Percentiles rank a stretch among this genome's conserved stretches.
phyloP scores from a whole-genome alignment of 768 basidiomycete genomes.

The Pleurotus salmoneostramineus region DNA sequence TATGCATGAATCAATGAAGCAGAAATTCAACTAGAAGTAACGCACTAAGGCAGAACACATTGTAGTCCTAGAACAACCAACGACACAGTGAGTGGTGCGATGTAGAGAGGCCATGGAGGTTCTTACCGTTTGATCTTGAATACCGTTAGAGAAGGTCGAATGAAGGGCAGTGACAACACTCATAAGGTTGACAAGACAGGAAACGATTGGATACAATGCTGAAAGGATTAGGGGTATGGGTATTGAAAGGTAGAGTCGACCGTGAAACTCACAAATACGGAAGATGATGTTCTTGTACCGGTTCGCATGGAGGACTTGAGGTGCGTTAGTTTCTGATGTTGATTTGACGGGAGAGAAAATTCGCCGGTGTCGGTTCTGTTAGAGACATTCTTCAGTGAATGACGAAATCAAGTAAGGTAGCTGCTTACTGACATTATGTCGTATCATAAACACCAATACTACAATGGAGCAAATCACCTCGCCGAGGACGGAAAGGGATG shows the following conservation, averaged over 20 bases:
- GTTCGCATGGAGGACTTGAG: conserved; percentile 4
- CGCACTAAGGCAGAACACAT: not conserved
- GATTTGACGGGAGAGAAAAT: not conserved
- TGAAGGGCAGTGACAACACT: conserved; percentile 6
- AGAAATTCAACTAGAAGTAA: not conserved
- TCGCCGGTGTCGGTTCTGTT: not conserved
- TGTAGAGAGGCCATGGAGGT: not conserved
- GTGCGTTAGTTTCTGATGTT: not conserved
- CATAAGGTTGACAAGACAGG: conserved; percentile 7
- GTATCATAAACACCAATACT: conserved; percentile 8
- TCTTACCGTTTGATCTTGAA: conserved; percentile 3
- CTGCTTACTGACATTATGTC: conserved; percentile 8
- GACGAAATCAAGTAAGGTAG: not conserved
- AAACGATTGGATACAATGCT: conserved; percentile 10
- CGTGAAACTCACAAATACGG: conserved; percentile 9
- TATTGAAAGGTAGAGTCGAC: not conserved
- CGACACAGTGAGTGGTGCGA: not conserved
- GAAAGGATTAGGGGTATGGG: not conserved
- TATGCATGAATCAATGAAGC: not conserved
- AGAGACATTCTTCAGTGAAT: not conserved
- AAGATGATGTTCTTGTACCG: conserved; percentile 8
- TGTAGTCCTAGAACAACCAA: not conserved
- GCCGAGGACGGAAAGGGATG: conserved; percentile 7
- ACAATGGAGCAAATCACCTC: conserved; percentile 4
- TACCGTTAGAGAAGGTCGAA: conserved; percentile 5